Evolutionary conservation across 2,329 filamentous ascomycete species (phyloP).

Genomic region (Penicillium sp.): DNA sequence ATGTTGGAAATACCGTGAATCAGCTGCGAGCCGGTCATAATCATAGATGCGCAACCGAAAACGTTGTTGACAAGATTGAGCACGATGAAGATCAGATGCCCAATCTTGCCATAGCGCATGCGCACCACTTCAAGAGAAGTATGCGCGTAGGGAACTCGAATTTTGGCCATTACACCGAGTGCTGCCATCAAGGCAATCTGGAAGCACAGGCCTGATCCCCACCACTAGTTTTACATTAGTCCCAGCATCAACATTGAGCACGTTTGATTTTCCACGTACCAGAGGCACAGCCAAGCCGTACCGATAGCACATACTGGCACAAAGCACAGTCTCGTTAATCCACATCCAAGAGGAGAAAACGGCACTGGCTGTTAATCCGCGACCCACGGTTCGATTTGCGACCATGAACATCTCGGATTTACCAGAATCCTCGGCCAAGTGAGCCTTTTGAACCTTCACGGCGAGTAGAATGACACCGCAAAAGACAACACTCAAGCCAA

Average conservation of each 20-base stretch:
- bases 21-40: conserved; percentile 48
- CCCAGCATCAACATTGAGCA: not conserved
- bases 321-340: conserved; percentile 42
- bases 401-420: conserved; percentile 49
- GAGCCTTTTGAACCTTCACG: conserved; percentile 46
- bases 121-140: conserved; percentile 55
- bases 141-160: conserved; percentile 54
- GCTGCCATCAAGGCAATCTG: conserved; percentile 55
- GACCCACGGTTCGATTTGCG: conserved; percentile 40
- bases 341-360: conserved; percentile 45
- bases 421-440: conserved; percentile 33
- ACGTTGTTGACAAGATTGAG: conserved; percentile 48
- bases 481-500: conserved; percentile 53
- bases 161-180: conserved; percentile 52
- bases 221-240: conserved; percentile 30
- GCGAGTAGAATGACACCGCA: conserved; percentile 51
- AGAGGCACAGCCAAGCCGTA: conserved; percentile 40
- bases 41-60: conserved; percentile 50
- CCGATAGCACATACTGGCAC: conserved; percentile 36
- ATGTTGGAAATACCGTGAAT: conserved; percentile 52
- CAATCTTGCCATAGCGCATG: conserved; percentile 49
- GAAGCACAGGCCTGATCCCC: conserved; percentile 46
- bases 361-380: conserved; percentile 39
- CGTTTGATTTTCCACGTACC: conserved; percentile 17
- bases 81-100: conserved; percentile 45